phyloP scores from a whole-genome alignment of 495 filamentous ascomycete genomes.

The Penicillium fimorum region DNA sequence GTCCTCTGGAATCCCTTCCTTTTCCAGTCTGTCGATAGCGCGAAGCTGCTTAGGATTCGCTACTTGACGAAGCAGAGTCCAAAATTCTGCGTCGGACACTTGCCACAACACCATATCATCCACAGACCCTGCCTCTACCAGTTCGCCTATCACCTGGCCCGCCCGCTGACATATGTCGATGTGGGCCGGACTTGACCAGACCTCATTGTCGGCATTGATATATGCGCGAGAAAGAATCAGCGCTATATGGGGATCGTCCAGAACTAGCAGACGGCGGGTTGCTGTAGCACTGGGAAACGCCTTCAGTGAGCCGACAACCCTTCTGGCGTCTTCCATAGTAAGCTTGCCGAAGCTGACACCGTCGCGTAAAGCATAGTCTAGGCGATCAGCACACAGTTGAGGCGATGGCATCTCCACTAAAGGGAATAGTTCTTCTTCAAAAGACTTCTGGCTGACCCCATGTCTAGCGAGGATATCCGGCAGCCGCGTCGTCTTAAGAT shows the following conservation, averaged over 20 bases:
- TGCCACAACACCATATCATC: conserved; percentile 34
- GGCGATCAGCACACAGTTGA: conserved; percentile 43
- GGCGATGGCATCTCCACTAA: conserved; percentile 42
- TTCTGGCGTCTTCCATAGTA: conserved; percentile 22
- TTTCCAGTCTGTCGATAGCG: conserved; percentile 33
- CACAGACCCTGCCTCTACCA: conserved; percentile 22
- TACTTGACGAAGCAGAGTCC: conserved; percentile 29
- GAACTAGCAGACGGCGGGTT: conserved; percentile 33
- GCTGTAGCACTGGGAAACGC: conserved; percentile 30
- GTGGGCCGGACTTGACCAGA: conserved; percentile 39
- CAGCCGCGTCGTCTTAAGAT: conserved; percentile 34
- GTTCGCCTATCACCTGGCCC: conserved; percentile 34
- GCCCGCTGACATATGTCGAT: conserved; percentile 33
- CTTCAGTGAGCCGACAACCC: conserved; percentile 26
- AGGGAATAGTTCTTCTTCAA: conserved; percentile 43
- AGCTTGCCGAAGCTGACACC: conserved; percentile 35
- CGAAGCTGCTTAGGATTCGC: conserved; percentile 24
- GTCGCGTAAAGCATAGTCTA: conserved; percentile 46
- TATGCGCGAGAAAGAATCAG: conserved; percentile 35
- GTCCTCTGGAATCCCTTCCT: conserved; percentile 30
- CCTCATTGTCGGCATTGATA: conserved; percentile 31
- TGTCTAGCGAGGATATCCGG: conserved; percentile 35
- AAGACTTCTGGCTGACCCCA: conserved; percentile 26
- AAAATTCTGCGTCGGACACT: conserved; percentile 40
- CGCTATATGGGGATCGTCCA: conserved; percentile 31